Base-by-base conservation (phyloP, 768 basidiomycete species). In the Rhizopogon roseolus region DNA sequence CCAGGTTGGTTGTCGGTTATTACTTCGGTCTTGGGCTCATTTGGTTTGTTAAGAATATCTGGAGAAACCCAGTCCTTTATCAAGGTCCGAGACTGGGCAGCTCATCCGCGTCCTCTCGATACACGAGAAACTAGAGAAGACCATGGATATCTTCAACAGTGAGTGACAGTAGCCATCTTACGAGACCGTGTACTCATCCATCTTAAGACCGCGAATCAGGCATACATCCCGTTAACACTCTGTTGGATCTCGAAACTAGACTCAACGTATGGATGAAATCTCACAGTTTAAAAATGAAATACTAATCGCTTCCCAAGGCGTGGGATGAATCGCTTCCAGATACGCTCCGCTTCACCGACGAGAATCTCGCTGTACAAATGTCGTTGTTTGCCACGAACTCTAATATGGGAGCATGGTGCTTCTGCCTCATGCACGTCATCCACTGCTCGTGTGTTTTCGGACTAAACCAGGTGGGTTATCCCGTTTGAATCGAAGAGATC, bases 401-500 rank as follows among this genome's bases (percentile, higher is more conserved):
- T 14, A 90, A 88, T 60, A 79, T 79, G 28, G 86, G 89, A 43
- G 86, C 88, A 9, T 92, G 90, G 90, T 88, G 85, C 60, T 93
- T 81, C 70, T 87, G 81, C 58, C 76, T 76, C 64, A 86, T 90
- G 75, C 89, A 93, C 65, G 74, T 82, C 42, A 73, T 86, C 57
- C 81, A 91, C 60, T 86, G 85, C 40, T 85, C 85, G 54, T 83
- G 82, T 60, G 71, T 78, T 32, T 74, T 90, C 51, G 84, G 81
- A 17, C 64, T 91, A 38, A 78, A 80, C 59, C 75, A 77, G 67
- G 89, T 90, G 62, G 71, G 80, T 75, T 46, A 53, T 53, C 53
- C 38, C 17, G 32, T 29, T 45, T 48, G 34, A 49, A 32, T 25
- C 27, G 11, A 22, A 16, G 45, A 27, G 19, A 10, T 40, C 13